Conservation (phyloP, 257 asterid genomes). For the Mentha longifolia region DNA sequence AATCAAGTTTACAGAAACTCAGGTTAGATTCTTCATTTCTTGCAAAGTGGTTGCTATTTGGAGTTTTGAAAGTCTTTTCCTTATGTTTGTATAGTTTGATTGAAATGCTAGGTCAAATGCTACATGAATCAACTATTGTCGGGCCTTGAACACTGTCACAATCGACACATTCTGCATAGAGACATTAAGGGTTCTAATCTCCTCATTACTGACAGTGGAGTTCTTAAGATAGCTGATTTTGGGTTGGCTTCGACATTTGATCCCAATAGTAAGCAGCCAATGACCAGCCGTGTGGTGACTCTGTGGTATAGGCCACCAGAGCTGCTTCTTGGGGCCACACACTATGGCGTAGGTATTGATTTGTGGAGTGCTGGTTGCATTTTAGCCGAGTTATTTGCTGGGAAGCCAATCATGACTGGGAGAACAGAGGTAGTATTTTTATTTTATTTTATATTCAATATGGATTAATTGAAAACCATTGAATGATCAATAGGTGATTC, state of each 20-base stretch:
- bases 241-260: conserved; percentile 82
- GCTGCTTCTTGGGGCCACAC: conserved; percentile 87
- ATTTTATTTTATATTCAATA: neutral
- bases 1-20: conserved; percentile 77
- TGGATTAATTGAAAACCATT: neutral
- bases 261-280: conserved; percentile 76
- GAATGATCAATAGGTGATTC: neutral
- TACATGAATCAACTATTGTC: conserved; percentile 76
- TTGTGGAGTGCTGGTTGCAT: conserved; percentile 96
- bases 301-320: conserved; percentile 95
- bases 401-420: conserved; percentile 93
- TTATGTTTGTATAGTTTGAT: conserved; percentile 35
- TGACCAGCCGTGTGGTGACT: conserved; percentile 93
- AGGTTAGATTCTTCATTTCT: conserved; percentile 46
- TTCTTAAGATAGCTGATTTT: conserved; percentile 86
- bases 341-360: conserved; percentile 88
- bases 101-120: conserved; percentile 73
- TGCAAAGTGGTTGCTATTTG: neutral
- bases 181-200: conserved; percentile 94
- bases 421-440: conserved; percentile 71
- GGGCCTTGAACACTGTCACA: conserved; percentile 91
- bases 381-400: conserved; percentile 83
- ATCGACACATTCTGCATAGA: conserved; percentile 76
- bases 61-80: conserved; percentile 28
- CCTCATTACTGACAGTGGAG: conserved; percentile 70